Evolutionary conservation across 768 basidiomycete species (phyloP).

Genomic region (Tulasnella sp.): DNA sequence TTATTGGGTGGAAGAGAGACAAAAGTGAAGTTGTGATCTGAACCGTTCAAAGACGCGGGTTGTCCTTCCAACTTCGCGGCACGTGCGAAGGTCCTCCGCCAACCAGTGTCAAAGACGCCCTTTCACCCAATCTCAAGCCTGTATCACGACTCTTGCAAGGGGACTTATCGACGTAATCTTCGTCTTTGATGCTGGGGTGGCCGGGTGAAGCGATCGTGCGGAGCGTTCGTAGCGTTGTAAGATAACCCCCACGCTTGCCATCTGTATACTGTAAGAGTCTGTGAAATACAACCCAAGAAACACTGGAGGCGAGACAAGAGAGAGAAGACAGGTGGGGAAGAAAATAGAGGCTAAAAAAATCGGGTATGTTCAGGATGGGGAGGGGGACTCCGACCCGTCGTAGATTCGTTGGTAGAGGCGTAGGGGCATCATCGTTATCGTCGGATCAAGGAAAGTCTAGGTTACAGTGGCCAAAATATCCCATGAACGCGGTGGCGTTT

Average conservation of each 20-base stretch:
- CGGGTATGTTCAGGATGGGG: slow-evolving; percentile 8
- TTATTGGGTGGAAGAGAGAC: neutral
- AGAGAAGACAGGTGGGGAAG: neutral
- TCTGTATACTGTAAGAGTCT: slow-evolving; percentile 16
- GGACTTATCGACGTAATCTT: too few relatives aligned
- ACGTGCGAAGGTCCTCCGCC: neutral
- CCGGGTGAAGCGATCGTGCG: neutral
- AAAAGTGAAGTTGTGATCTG: neutral
- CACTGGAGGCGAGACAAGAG: slow-evolving; percentile 3
- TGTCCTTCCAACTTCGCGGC: neutral
- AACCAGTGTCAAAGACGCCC: neutral
- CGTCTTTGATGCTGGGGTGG: neutral
- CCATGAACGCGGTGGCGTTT: slow-evolving; percentile 42
- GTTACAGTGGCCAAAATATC: slow-evolving; percentile 17
- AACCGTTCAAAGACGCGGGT: neutral
- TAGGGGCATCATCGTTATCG: slow-evolving; percentile 9
- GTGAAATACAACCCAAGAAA: slow-evolving; percentile 16
- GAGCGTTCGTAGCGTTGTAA: neutral
- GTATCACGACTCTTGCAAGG: too few relatives aligned
- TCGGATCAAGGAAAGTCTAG: slow-evolving; percentile 25
- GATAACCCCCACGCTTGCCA: slow-evolving; percentile 9
- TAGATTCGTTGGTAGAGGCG: slow-evolving; percentile 4
- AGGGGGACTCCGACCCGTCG: slow-evolving; percentile 13
- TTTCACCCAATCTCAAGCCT: neutral
- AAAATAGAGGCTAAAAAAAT: neutral